Base-by-base conservation (phyloP, 73 alveolate species). In the Paramecium sonneborni region DNA sequence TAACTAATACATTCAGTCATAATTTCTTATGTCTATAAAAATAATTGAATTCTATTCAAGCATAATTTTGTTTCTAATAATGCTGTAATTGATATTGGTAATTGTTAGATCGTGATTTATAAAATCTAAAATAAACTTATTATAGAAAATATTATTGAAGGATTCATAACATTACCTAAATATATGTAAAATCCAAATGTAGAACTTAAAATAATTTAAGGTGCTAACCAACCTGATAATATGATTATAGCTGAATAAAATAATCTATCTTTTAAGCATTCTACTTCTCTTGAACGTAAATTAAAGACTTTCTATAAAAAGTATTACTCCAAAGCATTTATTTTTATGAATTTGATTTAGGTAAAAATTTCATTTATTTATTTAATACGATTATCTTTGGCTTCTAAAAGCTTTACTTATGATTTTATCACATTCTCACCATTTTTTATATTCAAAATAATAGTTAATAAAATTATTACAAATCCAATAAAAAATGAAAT, bases 281-380 rank as follows among this genome's bases (percentile, higher is more conserved):
- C 23, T 85, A 95, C 21, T 88, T 97, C 98, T 26, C 74, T 92
- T 44, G 92, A 93, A 41, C 98, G 58, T 68, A 88, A 85, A 92
- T 74, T 72, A 55, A 55, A 84, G 23, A 97, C 92, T 79, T 91
- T 96, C 15, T 7, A 26, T 67, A 30, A 26, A 67, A 67, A 67
- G 26, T 67, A 67, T 67, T 93, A 93, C 62, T 93, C 97, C 97
- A 98, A 97, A 11, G 97, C 95, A 95, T 97, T 92, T 46, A 96
- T 88, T 93, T 97, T 97, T 57, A 97, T 92, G 76, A 93, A 92
- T 95, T 97, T 97, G 30, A 97, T 96, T 93, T 96, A 94, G 35
- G 93, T 93, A 58, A 97, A 94, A n/a, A 95, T 88, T 92, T 95
- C 97, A 30, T 97, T 85, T 23, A 98, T 95, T 28, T 85, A 68